Conservation (phyloP, 2,329 filamentous ascomycete genomes). For the Diplodia intermedia region DNA sequence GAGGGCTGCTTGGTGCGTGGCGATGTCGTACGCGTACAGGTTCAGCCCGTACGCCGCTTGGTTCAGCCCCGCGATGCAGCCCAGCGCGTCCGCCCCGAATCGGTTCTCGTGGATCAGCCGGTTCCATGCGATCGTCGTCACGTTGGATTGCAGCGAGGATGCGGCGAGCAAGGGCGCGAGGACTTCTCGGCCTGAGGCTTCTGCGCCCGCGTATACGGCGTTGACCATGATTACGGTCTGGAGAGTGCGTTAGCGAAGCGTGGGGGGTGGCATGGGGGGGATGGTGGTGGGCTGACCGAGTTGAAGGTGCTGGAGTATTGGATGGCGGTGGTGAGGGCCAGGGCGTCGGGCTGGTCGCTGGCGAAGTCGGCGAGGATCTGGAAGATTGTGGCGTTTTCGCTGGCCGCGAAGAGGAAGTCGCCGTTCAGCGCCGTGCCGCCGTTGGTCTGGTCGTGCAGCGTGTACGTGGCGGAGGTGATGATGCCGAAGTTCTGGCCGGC, state of each 20-base stretch:
- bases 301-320: neutral
- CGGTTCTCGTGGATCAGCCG: neutral
- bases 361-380: neutral
- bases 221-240: constrained; percentile 3
- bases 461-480: neutral
- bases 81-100: neutral
- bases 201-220: neutral
- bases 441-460: constrained; percentile 5
- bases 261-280: neutral
- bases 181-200: neutral
- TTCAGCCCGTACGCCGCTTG: neutral
- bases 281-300: neutral
- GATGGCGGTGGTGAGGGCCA: neutral
- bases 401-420: constrained; percentile 21
- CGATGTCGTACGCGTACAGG: neutral
- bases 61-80: neutral
- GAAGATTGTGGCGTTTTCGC: constrained; percentile 1
- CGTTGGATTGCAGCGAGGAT: neutral
- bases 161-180: neutral
- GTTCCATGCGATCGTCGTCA: neutral
- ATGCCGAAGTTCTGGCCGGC: constrained; percentile 51
- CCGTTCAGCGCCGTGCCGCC: constrained; percentile 32
- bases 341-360: neutral
- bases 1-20: neutral
- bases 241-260: neutral